Base-by-base conservation (phyloP, 2,329 filamentous ascomycete genomes). In the Decorospora gaudefroyi region DNA sequence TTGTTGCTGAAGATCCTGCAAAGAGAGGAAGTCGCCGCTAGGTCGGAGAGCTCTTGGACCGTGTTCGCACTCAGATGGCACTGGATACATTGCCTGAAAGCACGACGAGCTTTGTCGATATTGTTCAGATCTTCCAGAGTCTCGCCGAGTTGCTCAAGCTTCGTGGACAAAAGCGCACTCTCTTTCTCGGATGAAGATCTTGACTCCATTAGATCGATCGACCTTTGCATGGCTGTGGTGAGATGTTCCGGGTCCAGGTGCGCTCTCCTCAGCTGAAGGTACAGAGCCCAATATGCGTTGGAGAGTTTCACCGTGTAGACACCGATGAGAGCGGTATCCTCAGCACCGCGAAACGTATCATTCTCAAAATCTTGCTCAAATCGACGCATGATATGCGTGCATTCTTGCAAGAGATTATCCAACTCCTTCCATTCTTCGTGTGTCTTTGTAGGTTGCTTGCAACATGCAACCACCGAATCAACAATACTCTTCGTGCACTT, bases 231-330 rank as follows among this genome's bases (percentile, higher is more conserved):
- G 9, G 83, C 77, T 35, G 79, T 77, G 10, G 86, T 66, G 1
- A 78, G 73, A 12, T 61, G 53, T 33, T 77, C 74, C n/a, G 73
- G 71, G 1, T 66, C 51, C 19, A 73, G 74, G 3, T 71, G 69
- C 0, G 69, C 54, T 16, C 79, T 80, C 71, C 47, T 81, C 63
- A 68, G 32, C 30, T 76, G 73, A 12, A 79, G 70, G 59, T 83
- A 82, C 33, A 81, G 75, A n/a, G 82, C 74, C 63, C 85, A 89
- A 62, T 88, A 88, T 3, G 87, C 75, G 55, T 86, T 85, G 0
- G 86, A 89, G 17, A 89, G 79, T 57, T 84, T 87, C 49, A 86
- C 78, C 43, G 81, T 75, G 19, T 57, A 61, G 5, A 51, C 57
- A 16, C 56, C 54, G 7, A 61, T 39, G 12, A 60, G 39, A 6